Percentiles rank a stretch among this genome's conserved stretches.
Conservation (phyloP, 371 early-diverging fungal genomes). For the Umbelopsis sp. region DNA sequence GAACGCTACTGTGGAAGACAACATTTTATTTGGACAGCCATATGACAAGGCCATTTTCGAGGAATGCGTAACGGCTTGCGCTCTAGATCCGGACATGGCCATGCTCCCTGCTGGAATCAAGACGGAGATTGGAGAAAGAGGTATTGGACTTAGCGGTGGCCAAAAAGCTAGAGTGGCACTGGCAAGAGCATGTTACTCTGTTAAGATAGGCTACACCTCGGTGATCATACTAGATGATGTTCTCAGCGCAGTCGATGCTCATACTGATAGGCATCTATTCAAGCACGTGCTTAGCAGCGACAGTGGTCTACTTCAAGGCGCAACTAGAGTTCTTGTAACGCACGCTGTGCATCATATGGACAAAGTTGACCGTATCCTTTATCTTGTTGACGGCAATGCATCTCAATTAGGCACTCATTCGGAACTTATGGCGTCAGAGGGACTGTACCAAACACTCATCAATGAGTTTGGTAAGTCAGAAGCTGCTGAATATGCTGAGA, state of each 20-base stretch:
- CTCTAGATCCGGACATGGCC: conserved; percentile 70
- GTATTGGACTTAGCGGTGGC: conserved; percentile 79
- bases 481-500: neutral
- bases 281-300: conserved; percentile 32
- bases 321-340: conserved; percentile 67
- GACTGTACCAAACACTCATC: conserved; percentile 62
- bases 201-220: conserved; percentile 37
- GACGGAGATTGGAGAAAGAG: conserved; percentile 87
- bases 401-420: conserved; percentile 73
- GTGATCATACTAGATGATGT: conserved; percentile 74
- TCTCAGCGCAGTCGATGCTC: conserved; percentile 37
- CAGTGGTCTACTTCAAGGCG: conserved; percentile 28
- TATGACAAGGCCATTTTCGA: conserved; percentile 57
- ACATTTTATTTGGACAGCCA: conserved; percentile 71
- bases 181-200: conserved; percentile 72
- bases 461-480: conserved; percentile 8
- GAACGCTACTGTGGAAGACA: conserved; percentile 72
- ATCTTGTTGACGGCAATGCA: conserved; percentile 35
- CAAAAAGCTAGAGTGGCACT: conserved; percentile 74
- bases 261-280: conserved; percentile 19
- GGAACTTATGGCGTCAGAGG: conserved; percentile 67
- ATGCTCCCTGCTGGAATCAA: conserved; percentile 69
- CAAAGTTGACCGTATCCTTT: conserved; percentile 48
- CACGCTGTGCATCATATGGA: conserved; percentile 74
- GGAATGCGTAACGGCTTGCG: conserved; percentile 54